These are phyloP conservation scores for Bacterosira constricta DNA, from an alignment of 108 stramenopile species.

Conservation along the genomic window DNA sequence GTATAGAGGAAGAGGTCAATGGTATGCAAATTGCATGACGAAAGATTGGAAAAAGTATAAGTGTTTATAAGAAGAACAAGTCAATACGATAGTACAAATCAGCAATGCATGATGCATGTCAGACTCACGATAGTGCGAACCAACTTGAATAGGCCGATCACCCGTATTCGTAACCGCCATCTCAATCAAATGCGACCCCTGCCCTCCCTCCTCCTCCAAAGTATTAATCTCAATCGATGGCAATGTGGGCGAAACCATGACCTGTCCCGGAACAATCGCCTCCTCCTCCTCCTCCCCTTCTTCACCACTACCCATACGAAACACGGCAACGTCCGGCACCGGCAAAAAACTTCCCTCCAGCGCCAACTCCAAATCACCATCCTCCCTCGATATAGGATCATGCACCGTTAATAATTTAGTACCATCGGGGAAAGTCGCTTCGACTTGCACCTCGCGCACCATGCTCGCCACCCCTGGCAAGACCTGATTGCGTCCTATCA, in stretches of 20 bases:
- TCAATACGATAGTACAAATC: no score
- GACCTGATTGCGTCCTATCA: slow-evolving; percentile 90
- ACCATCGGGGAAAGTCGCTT: slow-evolving; percentile 98
- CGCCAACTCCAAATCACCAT: slow-evolving; percentile 89
- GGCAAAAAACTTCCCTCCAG: slow-evolving; percentile 92
- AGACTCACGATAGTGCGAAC: slow-evolving; percentile 72
- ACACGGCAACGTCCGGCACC: slow-evolving; percentile 70
- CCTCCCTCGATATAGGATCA: slow-evolving; percentile 71
- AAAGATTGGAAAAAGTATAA: no score
- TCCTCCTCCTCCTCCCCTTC: slow-evolving; percentile 5
- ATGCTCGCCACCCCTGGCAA: slow-evolving; percentile 82
- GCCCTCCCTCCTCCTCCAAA: slow-evolving; percentile 4
- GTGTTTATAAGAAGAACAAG: no score
- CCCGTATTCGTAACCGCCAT: slow-evolving; percentile 93
- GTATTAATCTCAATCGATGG: slow-evolving; percentile 74
- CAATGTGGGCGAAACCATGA: slow-evolving; percentile 53
- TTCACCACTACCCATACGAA: slow-evolving; percentile 21
- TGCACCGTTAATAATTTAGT: slow-evolving; percentile 97
- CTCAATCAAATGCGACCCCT: slow-evolving; percentile 60
- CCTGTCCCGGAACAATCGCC: slow-evolving; percentile 45
- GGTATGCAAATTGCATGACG: no score
- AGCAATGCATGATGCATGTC: background rate
- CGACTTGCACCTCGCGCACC: slow-evolving; percentile 94
- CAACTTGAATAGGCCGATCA: slow-evolving; percentile 97
- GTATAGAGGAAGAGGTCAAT: no score